phyloP scores from a whole-genome alignment of 1,284 basidiomycete genomes.

The Schizophyllum commune region DNA sequence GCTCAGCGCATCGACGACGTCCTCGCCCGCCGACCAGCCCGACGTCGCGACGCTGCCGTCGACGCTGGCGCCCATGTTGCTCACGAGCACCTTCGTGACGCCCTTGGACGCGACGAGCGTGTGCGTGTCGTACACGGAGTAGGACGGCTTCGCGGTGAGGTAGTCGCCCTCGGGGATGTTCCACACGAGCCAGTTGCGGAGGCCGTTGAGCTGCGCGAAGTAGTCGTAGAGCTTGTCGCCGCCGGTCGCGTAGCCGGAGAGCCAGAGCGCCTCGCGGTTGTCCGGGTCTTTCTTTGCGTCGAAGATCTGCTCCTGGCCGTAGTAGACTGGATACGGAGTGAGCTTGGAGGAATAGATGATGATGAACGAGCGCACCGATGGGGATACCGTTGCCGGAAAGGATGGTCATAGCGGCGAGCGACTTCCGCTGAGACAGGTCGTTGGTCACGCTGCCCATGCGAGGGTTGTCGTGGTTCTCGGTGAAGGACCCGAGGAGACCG shows the following conservation, averaged over 20 bases:
- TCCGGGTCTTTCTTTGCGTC: slow-evolving; percentile 42
- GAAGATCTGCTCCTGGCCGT: slow-evolving; percentile 65
- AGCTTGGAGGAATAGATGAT: not conserved
- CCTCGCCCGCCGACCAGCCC: slow-evolving; percentile 36
- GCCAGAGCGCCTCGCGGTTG: slow-evolving; percentile 55
- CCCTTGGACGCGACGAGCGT: slow-evolving; percentile 31
- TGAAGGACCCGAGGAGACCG: slow-evolving; percentile 56
- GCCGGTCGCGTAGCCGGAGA: slow-evolving; percentile 30
- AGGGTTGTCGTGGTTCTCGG: slow-evolving; percentile 77
- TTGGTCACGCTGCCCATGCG: slow-evolving; percentile 49
- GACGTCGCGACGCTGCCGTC: slow-evolving; percentile 27
- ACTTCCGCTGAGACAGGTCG: slow-evolving; percentile 40
- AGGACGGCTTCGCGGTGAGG: slow-evolving; percentile 1
- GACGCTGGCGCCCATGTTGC: slow-evolving; percentile 46
- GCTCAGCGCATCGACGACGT: slow-evolving; percentile 53
- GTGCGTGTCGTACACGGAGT: slow-evolving; percentile 4
- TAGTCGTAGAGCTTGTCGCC: slow-evolving; percentile 40
- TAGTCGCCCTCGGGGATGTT: not conserved
- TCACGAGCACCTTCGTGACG: slow-evolving; percentile 57
- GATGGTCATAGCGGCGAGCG: slow-evolving; percentile 38
- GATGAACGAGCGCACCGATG: slow-evolving; percentile 18
- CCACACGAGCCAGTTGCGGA: slow-evolving; percentile 7
- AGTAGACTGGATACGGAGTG: slow-evolving; percentile 36
- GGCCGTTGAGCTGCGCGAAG: slow-evolving; percentile 10
- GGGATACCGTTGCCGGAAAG: slow-evolving; percentile 52